Percentiles rank a stretch among this genome's conserved stretches.
phyloP scores from a whole-genome alignment of 75 land plant genomes.

The Pseudotsuga menziesii region DNA sequence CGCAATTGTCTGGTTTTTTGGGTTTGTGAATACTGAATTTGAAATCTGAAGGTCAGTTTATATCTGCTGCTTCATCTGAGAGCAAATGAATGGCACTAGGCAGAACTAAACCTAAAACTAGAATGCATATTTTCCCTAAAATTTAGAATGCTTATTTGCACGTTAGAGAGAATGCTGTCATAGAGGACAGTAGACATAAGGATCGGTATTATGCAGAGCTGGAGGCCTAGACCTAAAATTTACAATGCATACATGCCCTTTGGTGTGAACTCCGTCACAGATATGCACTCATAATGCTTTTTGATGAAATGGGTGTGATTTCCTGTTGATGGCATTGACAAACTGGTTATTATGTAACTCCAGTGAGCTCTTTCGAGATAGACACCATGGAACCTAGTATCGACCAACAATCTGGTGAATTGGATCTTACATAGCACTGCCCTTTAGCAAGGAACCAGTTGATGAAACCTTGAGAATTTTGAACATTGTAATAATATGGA shows the following conservation, averaged over 20 bases:
- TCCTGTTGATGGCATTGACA: neutral
- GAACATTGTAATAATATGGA: neutral
- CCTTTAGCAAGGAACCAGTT: neutral
- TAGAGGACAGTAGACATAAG: too few species aligned
- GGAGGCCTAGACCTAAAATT: neutral
- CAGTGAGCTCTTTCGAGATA: neutral
- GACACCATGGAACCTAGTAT: neutral
- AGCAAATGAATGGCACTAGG: too few species aligned
- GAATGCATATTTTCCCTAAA: too few species aligned
- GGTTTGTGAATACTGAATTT: too few species aligned
- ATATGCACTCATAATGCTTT: neutral
- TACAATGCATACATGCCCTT: neutral
- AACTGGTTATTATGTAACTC: neutral
- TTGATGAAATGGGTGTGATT: neutral
- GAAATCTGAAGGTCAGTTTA: too few species aligned
- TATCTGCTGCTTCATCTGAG: too few species aligned
- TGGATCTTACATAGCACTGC: neutral
- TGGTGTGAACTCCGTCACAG: neutral
- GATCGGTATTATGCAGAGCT: neutral
- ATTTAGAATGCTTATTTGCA: too few species aligned
- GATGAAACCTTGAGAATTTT: neutral
- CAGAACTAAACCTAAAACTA: too few species aligned
- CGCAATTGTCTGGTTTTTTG: too few species aligned
- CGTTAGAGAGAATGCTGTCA: too few species aligned
- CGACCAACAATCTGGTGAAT: neutral